These are phyloP conservation scores for Xylaria sp. DNA, from an alignment of 2,329 filamentous ascomycete genomes.

Conservation along the genomic window DNA sequence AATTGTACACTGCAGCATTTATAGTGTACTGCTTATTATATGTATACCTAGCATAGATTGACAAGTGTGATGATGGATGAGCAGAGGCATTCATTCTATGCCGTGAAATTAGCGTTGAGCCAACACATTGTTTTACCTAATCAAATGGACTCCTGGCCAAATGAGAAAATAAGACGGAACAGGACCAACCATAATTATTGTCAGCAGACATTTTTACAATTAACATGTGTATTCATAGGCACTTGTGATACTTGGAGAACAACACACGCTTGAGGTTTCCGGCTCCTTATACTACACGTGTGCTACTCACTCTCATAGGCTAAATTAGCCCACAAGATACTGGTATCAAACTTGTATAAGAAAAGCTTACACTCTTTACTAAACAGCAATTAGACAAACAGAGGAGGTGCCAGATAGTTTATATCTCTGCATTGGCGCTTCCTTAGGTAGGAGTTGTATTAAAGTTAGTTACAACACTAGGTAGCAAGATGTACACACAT, in stretches of 20 bases:
- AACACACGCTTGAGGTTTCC: neutral
- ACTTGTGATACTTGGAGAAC: neutral
- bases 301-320: conserved; percentile 4
- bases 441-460: too few species aligned
- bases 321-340: neutral
- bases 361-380: neutral
- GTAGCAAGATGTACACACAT: too few species aligned
- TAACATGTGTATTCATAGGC: neutral
- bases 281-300: neutral
- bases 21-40: neutral
- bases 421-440: neutral
- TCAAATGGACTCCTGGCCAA: conserved; percentile 8
- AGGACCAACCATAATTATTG: neutral
- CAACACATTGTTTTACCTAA: conserved; percentile 14
- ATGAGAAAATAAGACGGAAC: conserved; percentile 3
- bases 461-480: too few species aligned
- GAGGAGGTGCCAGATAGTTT: neutral
- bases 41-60: conserved; percentile 17
- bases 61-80: neutral
- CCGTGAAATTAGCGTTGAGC: conserved; percentile 6
- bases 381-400: neutral
- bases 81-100: neutral
- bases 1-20: neutral
- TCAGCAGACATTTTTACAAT: conserved; percentile 1
- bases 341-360: neutral